phyloP scores from a whole-genome alignment of 371 early-diverging fungal genomes.

The Apophysomyces variabilis region DNA sequence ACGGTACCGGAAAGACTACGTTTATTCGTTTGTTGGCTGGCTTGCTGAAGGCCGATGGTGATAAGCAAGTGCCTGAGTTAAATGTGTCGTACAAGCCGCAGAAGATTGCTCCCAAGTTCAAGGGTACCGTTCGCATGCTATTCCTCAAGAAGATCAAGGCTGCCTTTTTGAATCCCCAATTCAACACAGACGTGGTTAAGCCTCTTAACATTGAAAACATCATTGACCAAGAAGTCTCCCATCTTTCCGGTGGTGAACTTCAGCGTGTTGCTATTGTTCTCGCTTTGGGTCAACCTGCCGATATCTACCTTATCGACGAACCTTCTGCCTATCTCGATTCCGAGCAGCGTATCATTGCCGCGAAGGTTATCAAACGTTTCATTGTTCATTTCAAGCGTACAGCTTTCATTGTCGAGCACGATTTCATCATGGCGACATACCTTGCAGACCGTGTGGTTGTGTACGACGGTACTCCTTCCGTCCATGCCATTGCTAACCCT shows the following conservation, averaged over 20 bases:
- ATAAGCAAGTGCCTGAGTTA: slow-evolving; percentile 81
- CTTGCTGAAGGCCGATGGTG: slow-evolving; percentile 83
- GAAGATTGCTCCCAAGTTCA: slow-evolving; percentile 98
- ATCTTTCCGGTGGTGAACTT: slow-evolving; percentile 99
- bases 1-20: slow-evolving; percentile 99
- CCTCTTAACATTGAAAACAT: slow-evolving; percentile 95
- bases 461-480: slow-evolving; percentile 95
- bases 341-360: slow-evolving; percentile 99
- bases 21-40: slow-evolving; percentile 98
- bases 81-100: slow-evolving; percentile 98
- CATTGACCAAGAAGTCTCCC: slow-evolving; percentile 91
- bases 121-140: slow-evolving; percentile 95
- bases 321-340: slow-evolving; percentile 99
- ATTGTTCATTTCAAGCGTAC: slow-evolving; percentile 98
- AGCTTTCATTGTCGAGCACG: slow-evolving; percentile 99
- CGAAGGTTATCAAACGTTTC: slow-evolving; percentile 99
- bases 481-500: slow-evolving; percentile 82
- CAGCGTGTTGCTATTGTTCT: slow-evolving; percentile 99
- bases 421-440: slow-evolving; percentile 99
- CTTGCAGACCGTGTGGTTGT: slow-evolving; percentile 99
- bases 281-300: slow-evolving; percentile 95
- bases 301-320: slow-evolving; percentile 99
- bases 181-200: slow-evolving; percentile 98
- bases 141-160: slow-evolving; percentile 94
- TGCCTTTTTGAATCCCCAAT: slow-evolving; percentile 94